A percentile compares a stretch with the other conserved stretches of the same genome.
Conservation (phyloP, 441 rosid genomes). For the Pelargonium citronellum region DNA sequence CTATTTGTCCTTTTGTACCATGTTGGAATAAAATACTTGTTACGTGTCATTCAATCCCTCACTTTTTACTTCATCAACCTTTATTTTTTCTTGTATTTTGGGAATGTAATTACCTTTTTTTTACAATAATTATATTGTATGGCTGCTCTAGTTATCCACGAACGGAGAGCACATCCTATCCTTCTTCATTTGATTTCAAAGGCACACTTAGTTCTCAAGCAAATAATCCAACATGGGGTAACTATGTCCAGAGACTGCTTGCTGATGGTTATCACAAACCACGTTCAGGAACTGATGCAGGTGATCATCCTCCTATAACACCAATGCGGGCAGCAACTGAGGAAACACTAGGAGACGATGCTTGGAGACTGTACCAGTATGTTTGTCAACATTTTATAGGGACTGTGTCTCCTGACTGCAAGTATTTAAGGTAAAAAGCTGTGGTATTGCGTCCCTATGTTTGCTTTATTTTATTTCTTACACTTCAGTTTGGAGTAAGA, state of each 20-base stretch:
- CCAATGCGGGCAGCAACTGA: constrained; percentile 74
- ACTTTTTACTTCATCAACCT: background rate
- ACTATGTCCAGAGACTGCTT: constrained; percentile 47
- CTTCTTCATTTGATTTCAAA: constrained; percentile 81
- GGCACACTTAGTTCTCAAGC: constrained; percentile 59
- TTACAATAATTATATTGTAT: constrained; percentile 16
- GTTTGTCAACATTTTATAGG: constrained; percentile 91
- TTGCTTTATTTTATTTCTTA: background rate
- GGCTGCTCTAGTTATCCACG: constrained; percentile 67
- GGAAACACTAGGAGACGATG: constrained; percentile 66
- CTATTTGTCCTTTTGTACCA: background rate
- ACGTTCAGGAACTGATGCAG: constrained; percentile 70
- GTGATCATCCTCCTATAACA: constrained; percentile 97
- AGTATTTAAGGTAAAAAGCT: constrained; percentile 56
- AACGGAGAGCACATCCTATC: constrained; percentile 92
- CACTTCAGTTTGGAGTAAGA: background rate
- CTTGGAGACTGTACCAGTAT: constrained; percentile 86
- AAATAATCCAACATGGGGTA: constrained; percentile 59
- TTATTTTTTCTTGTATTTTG: background rate
- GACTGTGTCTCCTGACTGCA: constrained; percentile 84
- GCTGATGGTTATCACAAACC: constrained; percentile 64
- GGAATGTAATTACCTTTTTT: constrained; percentile 6
- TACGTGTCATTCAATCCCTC: background rate
- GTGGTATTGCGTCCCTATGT: background rate
- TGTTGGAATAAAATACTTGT: background rate